Base-by-base conservation (phyloP, 2,329 filamentous ascomycete species). In the Plectosphaerella sp. region DNA sequence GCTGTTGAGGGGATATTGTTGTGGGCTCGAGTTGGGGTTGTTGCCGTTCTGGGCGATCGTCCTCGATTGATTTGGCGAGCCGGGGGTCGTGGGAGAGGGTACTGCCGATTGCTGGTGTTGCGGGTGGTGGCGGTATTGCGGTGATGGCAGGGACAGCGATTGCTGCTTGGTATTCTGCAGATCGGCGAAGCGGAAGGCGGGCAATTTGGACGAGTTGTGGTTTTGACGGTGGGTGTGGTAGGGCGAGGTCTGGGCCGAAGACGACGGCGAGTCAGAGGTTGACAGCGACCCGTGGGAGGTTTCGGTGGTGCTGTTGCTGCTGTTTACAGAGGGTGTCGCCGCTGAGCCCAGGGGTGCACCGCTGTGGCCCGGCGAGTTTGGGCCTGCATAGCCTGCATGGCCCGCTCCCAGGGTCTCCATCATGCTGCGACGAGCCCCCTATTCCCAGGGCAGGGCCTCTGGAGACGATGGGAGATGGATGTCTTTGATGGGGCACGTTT, bases 161-260 rank as follows among this genome's bases (percentile, higher is more conserved):
- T 68, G 61, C 54, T 70, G 67, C 54, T 68, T 70, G 22, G 22
- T 22, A 52, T 67, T 67, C 24, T 49, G 20, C 51, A 75, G 67
- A 65, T 81, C 78, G 57, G 71, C 74, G 61, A 79, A 78, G 53
- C 78, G 78, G 64, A 77, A 80, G 20, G 78, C 72, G 25, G 79
- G 78, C 57, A 81, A 66, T 59, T 81, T 82, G 55, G 78, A 82
- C 39, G 77, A 75, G 61, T 73, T 80, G 64, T 81, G 74, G 62
- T 64, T 77, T 57, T 77, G 76, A 51, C 78, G 76, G 64, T 81
- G 78, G 45, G 67, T 64, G 59, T 81, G 75, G 15, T 46, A 46
- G n/a, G 25, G 43, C 20, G 41, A 43, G 18, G 41, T 43, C 41
- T 43, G 43, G 16, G 54, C 49, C 24, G 52, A 56, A 35, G 48